Percentiles rank a stretch among this genome's conserved stretches.
These are phyloP conservation scores for Pseudonectria buxi DNA, from an alignment of 2,329 filamentous ascomycete genomes.

Conservation along the genomic window DNA sequence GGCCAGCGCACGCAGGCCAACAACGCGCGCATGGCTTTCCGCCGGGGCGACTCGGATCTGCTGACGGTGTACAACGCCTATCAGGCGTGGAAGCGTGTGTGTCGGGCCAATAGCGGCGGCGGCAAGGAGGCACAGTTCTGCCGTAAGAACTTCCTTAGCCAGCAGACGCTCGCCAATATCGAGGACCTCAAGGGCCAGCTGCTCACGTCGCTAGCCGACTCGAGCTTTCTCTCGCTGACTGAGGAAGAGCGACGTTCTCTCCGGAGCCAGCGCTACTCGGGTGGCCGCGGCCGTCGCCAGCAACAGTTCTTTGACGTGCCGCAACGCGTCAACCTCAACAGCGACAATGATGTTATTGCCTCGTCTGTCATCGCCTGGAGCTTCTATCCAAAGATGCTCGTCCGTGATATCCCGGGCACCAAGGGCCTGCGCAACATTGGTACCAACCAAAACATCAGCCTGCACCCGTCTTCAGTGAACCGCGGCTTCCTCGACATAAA, in stretches of 20 bases:
- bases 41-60: conserved; percentile 82
- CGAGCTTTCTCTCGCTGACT: conserved; percentile 71
- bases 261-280: conserved; percentile 57
- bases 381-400: conserved; percentile 90
- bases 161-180: conserved; percentile 84
- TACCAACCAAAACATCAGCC: conserved; percentile 83
- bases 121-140: conserved; percentile 84
- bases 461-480: conserved; percentile 88
- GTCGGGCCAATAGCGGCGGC: conserved; percentile 53
- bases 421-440: conserved; percentile 87
- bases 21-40: conserved; percentile 69
- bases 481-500: conserved; percentile 60
- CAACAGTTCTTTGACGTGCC: conserved; percentile 79
- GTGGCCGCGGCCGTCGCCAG: conserved; percentile 49
- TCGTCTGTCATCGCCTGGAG: conserved; percentile 84
- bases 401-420: conserved; percentile 59
- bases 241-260: conserved; percentile 64
- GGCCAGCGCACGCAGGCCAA: conserved; percentile 78
- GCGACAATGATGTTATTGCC: conserved; percentile 71
- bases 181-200: conserved; percentile 94
- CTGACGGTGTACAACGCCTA: conserved; percentile 95
- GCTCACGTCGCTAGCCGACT: conserved; percentile 75
- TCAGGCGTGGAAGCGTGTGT: conserved; percentile 76
- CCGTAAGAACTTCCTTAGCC: conserved; percentile 85
- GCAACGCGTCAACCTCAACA: conserved; percentile 65